Percentiles rank a stretch among this genome's conserved stretches.
These are phyloP conservation scores for Paecilomyces niveus DNA, from an alignment of 2,329 filamentous ascomycete genomes.

Conservation along the genomic window DNA sequence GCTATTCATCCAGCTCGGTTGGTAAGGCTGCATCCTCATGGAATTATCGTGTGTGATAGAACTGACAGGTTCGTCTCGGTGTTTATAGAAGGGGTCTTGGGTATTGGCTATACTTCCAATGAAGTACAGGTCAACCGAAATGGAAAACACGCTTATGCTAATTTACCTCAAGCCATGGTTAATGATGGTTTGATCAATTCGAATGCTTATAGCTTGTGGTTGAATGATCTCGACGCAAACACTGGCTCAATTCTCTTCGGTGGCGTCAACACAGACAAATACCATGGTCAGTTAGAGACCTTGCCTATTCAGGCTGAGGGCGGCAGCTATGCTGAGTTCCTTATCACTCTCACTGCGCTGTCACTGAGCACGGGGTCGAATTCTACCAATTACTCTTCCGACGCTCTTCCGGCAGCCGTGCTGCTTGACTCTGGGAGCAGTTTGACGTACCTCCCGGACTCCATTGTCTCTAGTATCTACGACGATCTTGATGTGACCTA, in stretches of 20 bases:
- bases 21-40: slow-evolving; percentile 14
- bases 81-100: slow-evolving; percentile 63
- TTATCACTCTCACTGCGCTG: slow-evolving; percentile 61
- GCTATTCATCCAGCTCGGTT: slow-evolving; percentile 47
- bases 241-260: slow-evolving; percentile 67
- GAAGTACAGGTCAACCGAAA: slow-evolving; percentile 53
- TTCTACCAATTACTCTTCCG: slow-evolving; percentile 24
- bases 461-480: slow-evolving; percentile 44
- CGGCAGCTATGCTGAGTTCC: slow-evolving; percentile 54
- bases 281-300: slow-evolving; percentile 55
- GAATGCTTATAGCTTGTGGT: slow-evolving; percentile 66
- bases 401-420: slow-evolving; percentile 33
- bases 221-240: slow-evolving; percentile 62
- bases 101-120: slow-evolving; percentile 74
- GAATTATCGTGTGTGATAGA: neutral
- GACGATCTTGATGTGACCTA: slow-evolving; percentile 54
- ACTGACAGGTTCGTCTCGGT: slow-evolving; percentile 2
- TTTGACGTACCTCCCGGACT: slow-evolving; percentile 32
- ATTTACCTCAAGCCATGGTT: slow-evolving; percentile 61
- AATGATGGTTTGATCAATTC: slow-evolving; percentile 55
- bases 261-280: slow-evolving; percentile 63
- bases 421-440: slow-evolving; percentile 33
- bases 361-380: slow-evolving; percentile 24
- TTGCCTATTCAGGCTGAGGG: slow-evolving; percentile 56
- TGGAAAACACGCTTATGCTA: slow-evolving; percentile 52